These are phyloP conservation scores for Pochonia chlamydosporia DNA, from an alignment of 2,329 filamentous ascomycete genomes.

Conservation along the genomic window DNA sequence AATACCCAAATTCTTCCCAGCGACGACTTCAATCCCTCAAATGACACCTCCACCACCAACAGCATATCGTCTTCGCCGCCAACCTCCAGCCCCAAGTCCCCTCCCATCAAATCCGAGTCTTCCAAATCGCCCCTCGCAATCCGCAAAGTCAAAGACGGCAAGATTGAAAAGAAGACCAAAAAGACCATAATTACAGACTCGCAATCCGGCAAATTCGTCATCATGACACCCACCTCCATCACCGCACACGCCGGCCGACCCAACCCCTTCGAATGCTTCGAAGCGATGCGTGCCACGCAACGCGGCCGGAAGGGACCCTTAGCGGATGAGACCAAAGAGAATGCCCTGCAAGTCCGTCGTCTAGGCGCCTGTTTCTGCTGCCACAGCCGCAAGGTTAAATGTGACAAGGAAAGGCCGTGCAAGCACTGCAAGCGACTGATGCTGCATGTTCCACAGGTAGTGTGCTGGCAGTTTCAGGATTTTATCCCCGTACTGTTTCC, in stretches of 20 bases:
- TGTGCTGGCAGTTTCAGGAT: conserved; percentile 56
- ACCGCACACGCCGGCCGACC: conserved; percentile 42
- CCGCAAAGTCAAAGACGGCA: conserved; percentile 37
- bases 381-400: conserved; percentile 53
- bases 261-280: conserved; percentile 51
- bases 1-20: conserved; percentile 29
- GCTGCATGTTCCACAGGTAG: conserved; percentile 42
- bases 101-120: conserved; percentile 20
- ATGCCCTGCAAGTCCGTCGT: conserved; percentile 47
- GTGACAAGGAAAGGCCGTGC: conserved; percentile 50
- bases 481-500: conserved; percentile 49
- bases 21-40: conserved; percentile 31
- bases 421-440: conserved; percentile 50
- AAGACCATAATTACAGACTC: conserved; percentile 18
- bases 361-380: conserved; percentile 55
- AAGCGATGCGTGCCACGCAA: conserved; percentile 45
- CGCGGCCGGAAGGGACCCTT: conserved; percentile 52
- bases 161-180: conserved; percentile 38
- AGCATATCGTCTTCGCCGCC: conserved; percentile 12
- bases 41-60: background rate
- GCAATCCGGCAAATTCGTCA: conserved; percentile 43
- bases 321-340: conserved; percentile 47
- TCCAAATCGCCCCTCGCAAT: conserved; percentile 26
- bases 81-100: conserved; percentile 23
- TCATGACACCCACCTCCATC: conserved; percentile 49